Conservation (phyloP, 148 eudicot genomes). For the Talinum fruticosum region DNA sequence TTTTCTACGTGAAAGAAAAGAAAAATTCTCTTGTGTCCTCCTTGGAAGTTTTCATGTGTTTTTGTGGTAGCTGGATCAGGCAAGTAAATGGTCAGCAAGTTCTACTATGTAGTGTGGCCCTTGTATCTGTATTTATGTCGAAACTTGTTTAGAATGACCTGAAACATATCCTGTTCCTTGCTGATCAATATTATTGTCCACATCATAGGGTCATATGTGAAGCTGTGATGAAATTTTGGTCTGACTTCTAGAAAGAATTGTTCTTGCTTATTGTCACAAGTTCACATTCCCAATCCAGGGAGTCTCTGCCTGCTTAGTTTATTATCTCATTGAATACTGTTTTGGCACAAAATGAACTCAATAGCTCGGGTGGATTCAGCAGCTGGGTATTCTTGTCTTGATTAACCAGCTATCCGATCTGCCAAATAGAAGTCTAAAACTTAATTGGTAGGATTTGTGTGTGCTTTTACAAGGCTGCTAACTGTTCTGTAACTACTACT, state of each 20-base stretch:
- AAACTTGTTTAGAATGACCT: not conserved
- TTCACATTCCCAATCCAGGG: not conserved
- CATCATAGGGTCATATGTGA: not conserved
- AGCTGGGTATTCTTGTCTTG: not conserved
- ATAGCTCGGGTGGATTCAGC: not conserved
- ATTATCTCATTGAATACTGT: no score
- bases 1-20: not conserved
- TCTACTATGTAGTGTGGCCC: not conserved
- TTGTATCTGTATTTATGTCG: not conserved
- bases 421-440: no score
- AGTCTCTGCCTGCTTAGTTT: not conserved
- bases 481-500: constrained; percentile 2
- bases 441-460: no score
- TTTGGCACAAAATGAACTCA: not conserved
- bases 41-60: not conserved
- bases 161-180: not conserved
- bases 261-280: not conserved
- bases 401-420: no score
- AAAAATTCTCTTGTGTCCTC: not conserved
- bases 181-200: not conserved
- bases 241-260: not conserved
- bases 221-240: not conserved
- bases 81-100: not conserved
- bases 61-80: not conserved
- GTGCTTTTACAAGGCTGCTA: not conserved